Evolutionary conservation across 768 basidiomycete genomes (phyloP), one percentile per base, ranked within the genome.

Genomic region (Hypsizygus marmoreus): DNA sequence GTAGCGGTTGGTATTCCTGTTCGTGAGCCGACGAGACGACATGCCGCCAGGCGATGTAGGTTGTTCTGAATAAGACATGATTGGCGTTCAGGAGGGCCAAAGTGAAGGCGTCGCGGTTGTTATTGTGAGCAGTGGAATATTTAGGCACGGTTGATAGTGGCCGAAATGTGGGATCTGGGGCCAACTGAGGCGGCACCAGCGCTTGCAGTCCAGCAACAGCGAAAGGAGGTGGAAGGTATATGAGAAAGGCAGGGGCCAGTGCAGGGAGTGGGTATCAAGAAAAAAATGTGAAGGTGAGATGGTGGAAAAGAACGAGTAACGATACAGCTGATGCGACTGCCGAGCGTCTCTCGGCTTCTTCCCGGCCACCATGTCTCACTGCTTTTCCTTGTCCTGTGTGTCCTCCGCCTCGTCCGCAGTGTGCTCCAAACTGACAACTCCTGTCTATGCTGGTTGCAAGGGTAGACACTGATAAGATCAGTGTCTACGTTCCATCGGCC

Each of bases 1-100:
- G 71, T 97, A 95, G 47, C 95, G 86, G 71, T 97, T 95, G 55
- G 91, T 95, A 66, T 92, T 97, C 65, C 95, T 75, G 75, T 93
- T 93, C 26, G 90, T 91, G 62, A 90, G 77, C 23, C 91, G 79
- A 57, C 88, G 82, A 53, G 80, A 70, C 51, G 84, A 85, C 61
- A 84, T 76, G 57, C 80, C 74, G 51, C 75, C 77, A 40, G 88
- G 81, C 20, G 87, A 85, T 39, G 71, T 67, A 30, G 85, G 74
- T 47, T 76, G 72, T 48, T 84, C 83, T 54, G 71, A 61, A 61
- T 80, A 88, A 61, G 86, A 77, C 83, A 82, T 84, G 63, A 57
- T 61, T 56, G 63, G 68, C 60, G 69, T 67, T 62, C 45, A 56
- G 59, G 36, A 55, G 50, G 54, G 53, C 40, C 43, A 44, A 46